Evolutionary conservation across 2,329 filamentous ascomycete genomes (phyloP), one percentile per base, ranked within the genome.

Genomic region (Aspergillus sp.): DNA sequence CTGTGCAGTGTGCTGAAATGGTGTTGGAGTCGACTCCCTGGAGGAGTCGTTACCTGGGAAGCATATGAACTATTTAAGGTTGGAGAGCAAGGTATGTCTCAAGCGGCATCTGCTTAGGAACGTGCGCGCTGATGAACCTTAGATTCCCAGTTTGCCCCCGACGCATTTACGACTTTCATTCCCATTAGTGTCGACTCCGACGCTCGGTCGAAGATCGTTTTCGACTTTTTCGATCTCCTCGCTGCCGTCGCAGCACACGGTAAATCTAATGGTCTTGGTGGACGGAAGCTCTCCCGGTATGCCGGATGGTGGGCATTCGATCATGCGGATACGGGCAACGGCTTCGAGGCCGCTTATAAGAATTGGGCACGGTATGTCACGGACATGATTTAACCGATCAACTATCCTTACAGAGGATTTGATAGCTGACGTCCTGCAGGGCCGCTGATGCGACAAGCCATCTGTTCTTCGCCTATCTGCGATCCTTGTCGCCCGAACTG

Each of bases 221-320:
- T 96, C 71, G 91, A 96, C 78, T 98, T 97, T 78, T 99, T 98
- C 78, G 94, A 98, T 69, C 86, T 99, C 0, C 80, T 99, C 48
- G 88, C 94, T 3, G 92, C 94, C 7, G 87, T 97, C 68, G 93
- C 95, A 36, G 95, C 95, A 13, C 91, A 97, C 71, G 91, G 91
- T 67, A 98, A 98, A 80, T 87, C 83, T 57, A 99, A 99, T 74
- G 95, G 95, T 47, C 86, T 99, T 64, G 91, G 92, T 62, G 95
- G 95, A 25, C 88, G 93, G 65, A 98, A 98, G 76, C 84, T 99
- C 57, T 98, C 95, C 9, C 87, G 95, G 67, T 91, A 96, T 84
- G 95, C 94, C 43, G 92, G 93, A 49, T 99, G 95, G 95, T 99
- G 95, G 95, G 92, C 94, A 1, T 99, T 99, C 74, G 94, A 97